Base-by-base conservation (phyloP, 331 rosid genomes). In the Quercus lobata region DNA sequence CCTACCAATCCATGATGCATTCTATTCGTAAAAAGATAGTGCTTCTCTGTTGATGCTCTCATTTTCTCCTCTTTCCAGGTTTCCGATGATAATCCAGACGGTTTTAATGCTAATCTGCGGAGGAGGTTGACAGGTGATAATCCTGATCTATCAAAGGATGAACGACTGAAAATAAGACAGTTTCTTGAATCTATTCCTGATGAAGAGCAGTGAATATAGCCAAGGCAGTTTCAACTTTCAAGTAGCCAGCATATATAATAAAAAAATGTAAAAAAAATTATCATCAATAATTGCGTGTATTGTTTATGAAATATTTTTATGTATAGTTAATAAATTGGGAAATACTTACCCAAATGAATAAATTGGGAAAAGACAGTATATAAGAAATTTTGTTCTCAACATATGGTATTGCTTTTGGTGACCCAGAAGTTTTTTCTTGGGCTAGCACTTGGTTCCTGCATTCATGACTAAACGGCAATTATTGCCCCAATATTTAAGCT, bases 101-200 rank as follows among this genome's bases (percentile, higher is more conserved):
- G 84, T 74, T 81, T 12, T 37, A 81, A 85, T 61, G 93, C 91
- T 21, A 75, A 85, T 18, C 65, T 92, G 46, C 53, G 93, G 57
- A 79, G 75, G 88, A 91, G 90, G 83, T 58, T 93, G 84, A 85
- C 66, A 0, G 85, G 87, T 10, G 98, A 90, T 69, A 90, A 93
- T 82, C 94, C 93, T 30, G 70, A 82, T 76, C 95, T 96, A 58
- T 87, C 91, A 41, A 54, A 76, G 34, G 77, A 84, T 21, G 97
- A 96, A 87, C 81, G 90, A 56, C 77, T 32, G 74, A 92, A 74
- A 68, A 89, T 92, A 83, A 87, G 79, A 72, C 86, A 75, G 82
- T 90, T 88, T 78, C 91, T 96, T 57, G 92, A 91, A 79, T 77
- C 91, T 82, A 76, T 17, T 83, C 87, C 93, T 18, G 79, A 84